phyloP scores from a whole-genome alignment of 106 monocot genomes.

The Posidonia australis region DNA sequence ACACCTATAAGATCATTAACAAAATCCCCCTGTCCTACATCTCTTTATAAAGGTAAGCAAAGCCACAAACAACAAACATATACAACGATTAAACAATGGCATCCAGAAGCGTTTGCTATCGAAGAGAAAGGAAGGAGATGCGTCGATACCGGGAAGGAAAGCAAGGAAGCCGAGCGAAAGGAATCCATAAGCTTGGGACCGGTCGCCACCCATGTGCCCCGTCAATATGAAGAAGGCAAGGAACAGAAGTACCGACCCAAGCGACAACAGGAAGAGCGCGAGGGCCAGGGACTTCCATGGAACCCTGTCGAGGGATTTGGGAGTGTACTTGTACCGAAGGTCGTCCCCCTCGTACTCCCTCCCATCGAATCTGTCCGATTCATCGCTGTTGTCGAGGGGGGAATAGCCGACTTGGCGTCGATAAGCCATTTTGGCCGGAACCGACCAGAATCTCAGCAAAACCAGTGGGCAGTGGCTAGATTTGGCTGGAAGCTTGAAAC shows the following conservation, averaged over 20 bases:
- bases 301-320: slow-evolving; percentile 47
- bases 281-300: slow-evolving; percentile 91
- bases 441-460: too few relatives aligned
- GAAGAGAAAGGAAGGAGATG: too few relatives aligned
- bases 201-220: slow-evolving; percentile 81
- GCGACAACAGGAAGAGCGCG: slow-evolving; percentile 62
- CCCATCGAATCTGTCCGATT: slow-evolving; percentile 1
- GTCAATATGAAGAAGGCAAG: slow-evolving; percentile 68
- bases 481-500: too few relatives aligned
- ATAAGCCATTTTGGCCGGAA: slow-evolving; percentile 36
- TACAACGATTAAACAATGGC: too few relatives aligned
- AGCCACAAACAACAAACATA: too few relatives aligned
- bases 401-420: slow-evolving; percentile 40
- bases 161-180: slow-evolving; percentile 67
- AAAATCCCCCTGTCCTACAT: too few relatives aligned
- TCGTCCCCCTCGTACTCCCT: slow-evolving; percentile 19
- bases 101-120: too few relatives aligned
- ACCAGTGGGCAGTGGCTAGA: too few relatives aligned
- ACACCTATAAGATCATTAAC: too few relatives aligned
- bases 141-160: slow-evolving; percentile 70
- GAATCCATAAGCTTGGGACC: slow-evolving; percentile 64
- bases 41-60: too few relatives aligned
- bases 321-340: slow-evolving; percentile 61
- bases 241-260: slow-evolving; percentile 54
- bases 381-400: slow-evolving; percentile 12